These are phyloP conservation scores for Caloboletus firmus DNA, from an alignment of 1,284 basidiomycete genomes.

Conservation along the genomic window DNA sequence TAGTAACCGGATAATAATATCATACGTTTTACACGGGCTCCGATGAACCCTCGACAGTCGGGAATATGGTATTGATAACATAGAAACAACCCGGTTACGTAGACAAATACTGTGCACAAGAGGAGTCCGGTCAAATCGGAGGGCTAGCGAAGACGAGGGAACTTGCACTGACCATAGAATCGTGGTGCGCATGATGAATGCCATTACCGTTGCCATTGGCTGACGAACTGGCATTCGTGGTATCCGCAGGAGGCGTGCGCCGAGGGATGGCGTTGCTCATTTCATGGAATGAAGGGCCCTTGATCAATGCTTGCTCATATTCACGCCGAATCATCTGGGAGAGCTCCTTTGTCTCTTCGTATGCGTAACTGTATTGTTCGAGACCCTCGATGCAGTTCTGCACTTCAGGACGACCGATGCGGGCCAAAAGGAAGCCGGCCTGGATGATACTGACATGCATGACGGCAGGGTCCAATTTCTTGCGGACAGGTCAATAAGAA, in stretches of 20 bases:
- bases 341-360: slow-evolving; percentile 82
- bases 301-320: slow-evolving; percentile 45
- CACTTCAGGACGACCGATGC: slow-evolving; percentile 79
- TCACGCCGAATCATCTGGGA: slow-evolving; percentile 65
- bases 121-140: slow-evolving; percentile 17
- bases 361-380: slow-evolving; percentile 83
- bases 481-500: slow-evolving; percentile 13
- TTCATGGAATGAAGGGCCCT: slow-evolving; percentile 34
- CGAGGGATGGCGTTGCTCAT: slow-evolving; percentile 31
- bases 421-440: slow-evolving; percentile 79
- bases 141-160: neutral
- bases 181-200: slow-evolving; percentile 14
- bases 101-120: slow-evolving; percentile 28
- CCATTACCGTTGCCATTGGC: slow-evolving; percentile 26
- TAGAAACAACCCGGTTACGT: slow-evolving; percentile 19
- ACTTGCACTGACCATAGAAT: slow-evolving; percentile 19
- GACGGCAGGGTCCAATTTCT: slow-evolving; percentile 79
- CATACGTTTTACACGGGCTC: slow-evolving; percentile 26
- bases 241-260: slow-evolving; percentile 20
- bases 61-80: slow-evolving; percentile 35
- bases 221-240: slow-evolving; percentile 5
- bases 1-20: slow-evolving; percentile 24
- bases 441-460: slow-evolving; percentile 84
- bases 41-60: slow-evolving; percentile 7
- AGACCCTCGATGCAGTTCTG: slow-evolving; percentile 80